A percentile compares a stretch with the other conserved stretches of the same genome.
phyloP scores from a whole-genome alignment of 1,284 basidiomycete species.

The Gomphus sp. region DNA sequence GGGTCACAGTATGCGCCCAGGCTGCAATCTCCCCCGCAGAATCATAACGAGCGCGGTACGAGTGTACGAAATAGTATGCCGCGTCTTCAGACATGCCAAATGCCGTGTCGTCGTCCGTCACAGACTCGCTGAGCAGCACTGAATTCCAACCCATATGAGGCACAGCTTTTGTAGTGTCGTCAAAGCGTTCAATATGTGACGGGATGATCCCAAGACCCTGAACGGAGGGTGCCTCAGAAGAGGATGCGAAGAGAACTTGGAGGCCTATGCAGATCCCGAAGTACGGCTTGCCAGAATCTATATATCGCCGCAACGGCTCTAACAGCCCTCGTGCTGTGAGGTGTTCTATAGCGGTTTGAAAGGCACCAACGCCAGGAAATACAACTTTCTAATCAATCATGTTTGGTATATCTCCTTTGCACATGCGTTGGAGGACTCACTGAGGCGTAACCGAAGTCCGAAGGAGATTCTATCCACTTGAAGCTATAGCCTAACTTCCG shows the following conservation, averaged over 20 bases:
- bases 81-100: slow-evolving; percentile 37
- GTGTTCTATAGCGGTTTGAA: slow-evolving; percentile 80
- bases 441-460: slow-evolving; percentile 83
- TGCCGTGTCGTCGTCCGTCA: slow-evolving; percentile 29
- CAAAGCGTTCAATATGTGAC: slow-evolving; percentile 59
- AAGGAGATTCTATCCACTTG: slow-evolving; percentile 80
- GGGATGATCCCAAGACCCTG: slow-evolving; percentile 70
- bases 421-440: slow-evolving; percentile 46
- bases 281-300: slow-evolving; percentile 87
- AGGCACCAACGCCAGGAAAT: slow-evolving; percentile 98
- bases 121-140: slow-evolving; percentile 42
- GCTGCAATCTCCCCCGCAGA: slow-evolving; percentile 46
- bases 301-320: slow-evolving; percentile 77
- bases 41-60: slow-evolving; percentile 77
- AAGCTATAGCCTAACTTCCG: slow-evolving; percentile 82
- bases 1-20: slow-evolving; percentile 84
- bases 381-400: slow-evolving; percentile 65
- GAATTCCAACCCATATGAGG: slow-evolving; percentile 99
- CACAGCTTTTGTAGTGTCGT: slow-evolving; percentile 70
- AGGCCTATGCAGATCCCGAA: slow-evolving; percentile 98
- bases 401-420: too few species aligned
- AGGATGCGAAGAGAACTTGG: slow-evolving; percentile 89
- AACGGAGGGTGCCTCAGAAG: slow-evolving; percentile 51
- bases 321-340: slow-evolving; percentile 69
- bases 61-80: slow-evolving; percentile 97